phyloP scores from a whole-genome alignment of 108 stramenopile genomes.

The Cylindrotheca closterium region DNA sequence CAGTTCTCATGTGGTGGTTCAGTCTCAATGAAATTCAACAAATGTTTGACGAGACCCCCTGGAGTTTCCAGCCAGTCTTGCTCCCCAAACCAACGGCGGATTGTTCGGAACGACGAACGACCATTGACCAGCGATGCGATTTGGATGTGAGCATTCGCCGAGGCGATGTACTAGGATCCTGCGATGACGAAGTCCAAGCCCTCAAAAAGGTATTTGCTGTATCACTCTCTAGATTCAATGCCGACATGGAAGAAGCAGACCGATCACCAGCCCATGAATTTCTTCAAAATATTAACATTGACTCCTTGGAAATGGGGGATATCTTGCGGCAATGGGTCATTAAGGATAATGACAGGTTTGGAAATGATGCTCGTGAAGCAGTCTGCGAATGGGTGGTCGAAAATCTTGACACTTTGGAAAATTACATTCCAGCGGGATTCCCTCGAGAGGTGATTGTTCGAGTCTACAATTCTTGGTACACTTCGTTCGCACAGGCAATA shows the following conservation, averaged over 20 bases:
- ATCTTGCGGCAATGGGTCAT: constrained; percentile 10
- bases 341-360: constrained; percentile 3
- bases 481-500: background rate
- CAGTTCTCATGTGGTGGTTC: constrained; percentile 36
- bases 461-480: constrained; percentile 3
- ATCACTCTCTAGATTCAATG: background rate
- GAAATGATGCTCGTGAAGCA: constrained; percentile 27
- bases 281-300: constrained; percentile 11
- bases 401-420: constrained; percentile 19
- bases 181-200: constrained; percentile 26
- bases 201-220: constrained; percentile 12
- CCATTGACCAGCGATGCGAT: constrained; percentile 15
- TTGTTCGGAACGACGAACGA: constrained; percentile 9
- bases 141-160: constrained; percentile 2
- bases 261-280: constrained; percentile 23
- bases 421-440: constrained; percentile 22
- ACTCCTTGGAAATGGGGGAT: constrained; percentile 5
- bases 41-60: constrained; percentile 10
- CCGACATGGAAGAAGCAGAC: constrained; percentile 1
- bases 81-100: constrained; percentile 15
- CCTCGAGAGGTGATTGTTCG: constrained; percentile 6
- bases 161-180: constrained; percentile 17
- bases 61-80: constrained; percentile 25
- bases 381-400: constrained; percentile 37
- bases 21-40: constrained; percentile 13